Evolutionary conservation across 1,284 basidiomycete genomes (phyloP).

Genomic region (Pseudozyma flocculosa): DNA sequence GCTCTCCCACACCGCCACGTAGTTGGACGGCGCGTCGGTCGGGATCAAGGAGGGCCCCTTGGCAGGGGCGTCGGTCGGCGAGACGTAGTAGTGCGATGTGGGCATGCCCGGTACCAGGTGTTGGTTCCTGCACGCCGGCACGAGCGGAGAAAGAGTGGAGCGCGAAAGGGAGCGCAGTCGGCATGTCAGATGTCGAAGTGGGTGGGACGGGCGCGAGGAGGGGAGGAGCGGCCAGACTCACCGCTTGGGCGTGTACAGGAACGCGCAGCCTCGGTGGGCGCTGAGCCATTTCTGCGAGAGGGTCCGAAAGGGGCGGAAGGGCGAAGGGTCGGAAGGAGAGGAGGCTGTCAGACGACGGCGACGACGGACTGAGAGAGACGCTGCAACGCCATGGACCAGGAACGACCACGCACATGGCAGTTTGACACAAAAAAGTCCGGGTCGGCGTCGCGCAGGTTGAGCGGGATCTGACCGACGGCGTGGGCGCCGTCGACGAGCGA

Average conservation of each 20-base stretch:
- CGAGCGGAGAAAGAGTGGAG: slow-evolving; percentile 74
- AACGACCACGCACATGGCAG: slow-evolving; percentile 44
- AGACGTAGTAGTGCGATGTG: slow-evolving; percentile 60
- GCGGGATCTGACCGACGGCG: slow-evolving; percentile 66
- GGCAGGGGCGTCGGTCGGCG: slow-evolving; percentile 5
- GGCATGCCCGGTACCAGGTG: slow-evolving; percentile 74
- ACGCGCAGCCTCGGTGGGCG: slow-evolving; percentile 69
- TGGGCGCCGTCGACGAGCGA: slow-evolving; percentile 75
- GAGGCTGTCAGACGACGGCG: too few relatives aligned
- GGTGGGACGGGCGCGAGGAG: neutral
- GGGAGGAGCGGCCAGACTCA: slow-evolving; percentile 68
- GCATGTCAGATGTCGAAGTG: too few relatives aligned
- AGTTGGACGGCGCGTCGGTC: slow-evolving; percentile 11
- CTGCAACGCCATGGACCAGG: too few relatives aligned
- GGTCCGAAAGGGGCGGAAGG: too few relatives aligned
- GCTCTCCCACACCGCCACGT: slow-evolving; percentile 31
- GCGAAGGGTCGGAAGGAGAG: too few relatives aligned
- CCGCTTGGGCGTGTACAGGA: slow-evolving; percentile 74
- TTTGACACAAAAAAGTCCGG: slow-evolving; percentile 56
- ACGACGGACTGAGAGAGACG: too few relatives aligned
- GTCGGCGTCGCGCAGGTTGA: slow-evolving; percentile 49
- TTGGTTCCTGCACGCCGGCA: slow-evolving; percentile 72
- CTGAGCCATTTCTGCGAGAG: slow-evolving; percentile 58
- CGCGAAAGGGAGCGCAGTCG: too few relatives aligned
- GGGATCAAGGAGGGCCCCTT: slow-evolving; percentile 12